Evolutionary conservation across 2,329 filamentous ascomycete genomes (phyloP).

Genomic region (Pezicula radicicola): DNA sequence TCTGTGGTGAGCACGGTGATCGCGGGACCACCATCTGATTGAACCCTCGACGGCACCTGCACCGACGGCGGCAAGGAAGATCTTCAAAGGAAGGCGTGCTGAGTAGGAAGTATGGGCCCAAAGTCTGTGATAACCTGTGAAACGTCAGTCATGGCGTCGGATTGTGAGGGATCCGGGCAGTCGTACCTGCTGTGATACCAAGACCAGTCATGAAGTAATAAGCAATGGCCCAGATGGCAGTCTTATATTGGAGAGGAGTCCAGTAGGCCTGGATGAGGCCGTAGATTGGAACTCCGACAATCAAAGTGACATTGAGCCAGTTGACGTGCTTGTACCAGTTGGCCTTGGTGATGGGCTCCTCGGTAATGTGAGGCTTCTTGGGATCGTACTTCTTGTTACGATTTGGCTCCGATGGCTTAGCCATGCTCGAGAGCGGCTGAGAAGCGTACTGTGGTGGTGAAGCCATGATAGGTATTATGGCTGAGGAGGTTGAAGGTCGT

Average conservation of each 20-base stretch:
- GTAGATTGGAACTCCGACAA: constrained; percentile 71
- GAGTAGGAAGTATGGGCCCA: constrained; percentile 88
- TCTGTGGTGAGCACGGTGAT: constrained; percentile 83
- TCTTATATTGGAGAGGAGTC: constrained; percentile 71
- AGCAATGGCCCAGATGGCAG: constrained; percentile 66
- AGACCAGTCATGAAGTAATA: constrained; percentile 86
- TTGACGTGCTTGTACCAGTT: constrained; percentile 95
- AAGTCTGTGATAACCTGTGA: constrained; percentile 69
- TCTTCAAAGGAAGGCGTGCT: constrained; percentile 69
- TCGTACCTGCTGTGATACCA: constrained; percentile 72
- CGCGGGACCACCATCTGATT: constrained; percentile 85
- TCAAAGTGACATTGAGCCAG: constrained; percentile 85
- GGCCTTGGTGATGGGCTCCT: constrained; percentile 71
- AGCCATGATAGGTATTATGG: constrained; percentile 16
- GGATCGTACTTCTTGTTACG: constrained; percentile 42
- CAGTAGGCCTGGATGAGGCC: constrained; percentile 75
- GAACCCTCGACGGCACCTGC: constrained; percentile 83
- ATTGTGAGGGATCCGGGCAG: neutral
- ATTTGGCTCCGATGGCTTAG: constrained; percentile 21
- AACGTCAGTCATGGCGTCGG: constrained; percentile 1
- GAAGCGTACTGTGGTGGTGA: constrained; percentile 12
- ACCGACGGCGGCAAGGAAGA: constrained; percentile 79
- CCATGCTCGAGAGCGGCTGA: constrained; percentile 22
- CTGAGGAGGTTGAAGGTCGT: neutral
- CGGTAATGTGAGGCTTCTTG: constrained; percentile 82